A percentile compares a stretch with the other conserved stretches of the same genome.
Evolutionary conservation across 345 rosid species (phyloP).

Genomic region (Geranium rotundifolium): DNA sequence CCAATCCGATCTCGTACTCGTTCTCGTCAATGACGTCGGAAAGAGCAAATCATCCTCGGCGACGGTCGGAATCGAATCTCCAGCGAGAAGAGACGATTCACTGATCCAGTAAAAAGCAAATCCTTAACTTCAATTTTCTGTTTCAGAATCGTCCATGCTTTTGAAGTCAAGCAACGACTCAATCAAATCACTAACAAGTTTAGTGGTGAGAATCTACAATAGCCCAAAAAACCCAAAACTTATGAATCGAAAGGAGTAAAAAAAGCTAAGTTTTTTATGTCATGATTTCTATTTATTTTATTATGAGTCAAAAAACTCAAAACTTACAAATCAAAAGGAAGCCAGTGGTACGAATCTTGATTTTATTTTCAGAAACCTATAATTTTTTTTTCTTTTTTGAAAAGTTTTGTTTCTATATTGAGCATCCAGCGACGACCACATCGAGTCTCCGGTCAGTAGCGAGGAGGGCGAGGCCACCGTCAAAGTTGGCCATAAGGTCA

Average conservation of each 20-base stretch:
- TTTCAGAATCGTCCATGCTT: background rate
- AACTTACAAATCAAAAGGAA: no score
- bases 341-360: no score
- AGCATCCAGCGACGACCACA: no score
- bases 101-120: constrained; percentile 63
- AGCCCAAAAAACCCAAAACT: background rate
- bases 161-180: background rate
- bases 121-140: background rate
- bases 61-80: constrained; percentile 29
- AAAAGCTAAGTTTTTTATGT: no score
- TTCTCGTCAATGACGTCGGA: constrained; percentile 29
- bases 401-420: no score
- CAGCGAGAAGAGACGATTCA: constrained; percentile 74
- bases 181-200: background rate
- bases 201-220: background rate
- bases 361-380: no score
- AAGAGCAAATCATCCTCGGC: constrained; percentile 74
- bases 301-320: no score
- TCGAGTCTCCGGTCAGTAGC: no score
- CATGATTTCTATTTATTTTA: no score
- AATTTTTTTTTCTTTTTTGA: no score
- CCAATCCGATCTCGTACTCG: constrained; percentile 37
- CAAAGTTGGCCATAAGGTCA: no score
- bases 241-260: background rate
- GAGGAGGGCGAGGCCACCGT: no score